Percentiles rank a stretch among this genome's conserved stretches.
Conservation (phyloP, 495 filamentous ascomycete genomes). For the Pseudevernia furfuracea region DNA sequence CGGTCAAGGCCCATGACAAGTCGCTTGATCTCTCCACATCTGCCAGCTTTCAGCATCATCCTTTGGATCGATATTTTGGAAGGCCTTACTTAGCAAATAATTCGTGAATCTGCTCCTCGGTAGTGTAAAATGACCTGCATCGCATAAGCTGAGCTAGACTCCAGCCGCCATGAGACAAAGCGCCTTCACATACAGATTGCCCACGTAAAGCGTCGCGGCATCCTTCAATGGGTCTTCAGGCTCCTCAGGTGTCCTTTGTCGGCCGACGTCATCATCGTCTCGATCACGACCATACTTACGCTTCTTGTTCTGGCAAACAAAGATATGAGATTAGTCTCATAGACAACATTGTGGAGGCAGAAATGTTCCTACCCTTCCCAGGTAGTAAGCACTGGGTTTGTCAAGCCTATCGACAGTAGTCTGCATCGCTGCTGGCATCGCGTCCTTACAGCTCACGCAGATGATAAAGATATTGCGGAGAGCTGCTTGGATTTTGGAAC, state of each 20-base stretch:
- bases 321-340: not conserved
- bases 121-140: conserved; percentile 94
- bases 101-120: conserved; percentile 97
- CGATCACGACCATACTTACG: conserved; percentile 49
- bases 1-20: conserved; percentile 98
- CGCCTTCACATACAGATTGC: conserved; percentile 70
- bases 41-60: conserved; percentile 26
- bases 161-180: not conserved
- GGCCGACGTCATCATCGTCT: conserved; percentile 51
- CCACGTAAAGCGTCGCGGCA: conserved; percentile 93
- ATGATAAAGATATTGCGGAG: not conserved
- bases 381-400: conserved; percentile 81
- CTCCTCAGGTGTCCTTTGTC: conserved; percentile 44
- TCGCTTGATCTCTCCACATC: conserved; percentile 93
- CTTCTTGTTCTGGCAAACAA: conserved; percentile 52
- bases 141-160: conserved; percentile 30
- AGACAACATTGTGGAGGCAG: not conserved
- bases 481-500: not conserved
- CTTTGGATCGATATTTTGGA: not conserved
- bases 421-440: conserved; percentile 31
- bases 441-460: not conserved
- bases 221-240: conserved; percentile 67
- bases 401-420: conserved; percentile 82
- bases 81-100: conserved; percentile 72
- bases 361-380: conserved; percentile 55